Evolutionary conservation across 75 land plant genomes (phyloP).

Genomic region (Picea sitchensis): DNA sequence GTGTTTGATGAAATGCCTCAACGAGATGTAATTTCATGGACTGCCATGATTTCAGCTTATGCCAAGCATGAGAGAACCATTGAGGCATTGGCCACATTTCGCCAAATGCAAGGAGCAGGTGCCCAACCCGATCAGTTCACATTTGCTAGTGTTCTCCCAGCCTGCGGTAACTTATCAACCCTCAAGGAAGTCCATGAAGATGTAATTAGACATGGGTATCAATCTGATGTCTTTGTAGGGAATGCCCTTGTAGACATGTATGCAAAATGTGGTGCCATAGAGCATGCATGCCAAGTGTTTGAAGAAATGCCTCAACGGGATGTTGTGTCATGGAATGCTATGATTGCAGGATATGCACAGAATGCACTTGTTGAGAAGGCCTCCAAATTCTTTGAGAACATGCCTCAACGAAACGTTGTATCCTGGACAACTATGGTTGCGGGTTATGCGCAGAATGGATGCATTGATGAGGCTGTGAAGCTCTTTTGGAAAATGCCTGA

Average conservation of each 20-base stretch:
- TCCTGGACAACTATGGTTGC: constrained; percentile 23
- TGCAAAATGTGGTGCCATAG: constrained; percentile 27
- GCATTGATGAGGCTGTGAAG: constrained; percentile 22
- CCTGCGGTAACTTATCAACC: constrained; percentile 16
- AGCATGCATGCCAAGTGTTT: constrained; percentile 39
- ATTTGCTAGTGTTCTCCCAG: constrained; percentile 36
- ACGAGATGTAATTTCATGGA: constrained; percentile 32
- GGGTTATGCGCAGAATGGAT: constrained; percentile 32
- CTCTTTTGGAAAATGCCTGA: constrained; percentile 33
- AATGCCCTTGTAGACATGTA: constrained; percentile 44
- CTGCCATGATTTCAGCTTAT: constrained; percentile 42
- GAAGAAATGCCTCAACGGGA: constrained; percentile 26
- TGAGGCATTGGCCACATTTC: constrained; percentile 16
- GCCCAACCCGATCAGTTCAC: constrained; percentile 15
- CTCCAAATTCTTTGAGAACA: constrained; percentile 33
- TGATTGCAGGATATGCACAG: constrained; percentile 65
- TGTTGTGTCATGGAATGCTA: constrained; percentile 65
- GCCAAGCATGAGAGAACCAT: constrained; percentile 21
- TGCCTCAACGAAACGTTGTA: constrained; percentile 32
- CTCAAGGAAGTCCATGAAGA: constrained; percentile 28
- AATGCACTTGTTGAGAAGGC: constrained; percentile 34
- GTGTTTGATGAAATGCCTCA: constrained; percentile 25
- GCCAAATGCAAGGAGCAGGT: constrained; percentile 14
- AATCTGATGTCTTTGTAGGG: constrained; percentile 20
- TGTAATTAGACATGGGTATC: constrained; percentile 22